These are phyloP conservation scores for Mucor sp. DNA, from an alignment of 371 early-diverging fungal species.

Conservation along the genomic window DNA sequence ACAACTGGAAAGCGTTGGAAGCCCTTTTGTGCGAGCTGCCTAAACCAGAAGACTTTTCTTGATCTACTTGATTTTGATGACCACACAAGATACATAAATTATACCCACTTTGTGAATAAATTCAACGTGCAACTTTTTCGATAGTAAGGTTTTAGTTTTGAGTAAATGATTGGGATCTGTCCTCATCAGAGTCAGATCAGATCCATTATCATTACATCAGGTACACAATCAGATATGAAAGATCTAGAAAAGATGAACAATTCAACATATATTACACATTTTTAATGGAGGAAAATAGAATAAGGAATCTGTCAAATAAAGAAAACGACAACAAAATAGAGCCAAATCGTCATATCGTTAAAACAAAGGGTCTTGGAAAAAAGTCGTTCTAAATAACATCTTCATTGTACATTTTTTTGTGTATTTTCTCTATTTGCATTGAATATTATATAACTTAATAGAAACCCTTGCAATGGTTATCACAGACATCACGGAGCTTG, in stretches of 20 bases:
- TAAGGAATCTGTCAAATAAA: neutral
- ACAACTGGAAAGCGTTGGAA: constrained; percentile 60
- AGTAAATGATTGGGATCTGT: neutral
- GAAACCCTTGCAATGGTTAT: constrained; percentile 88
- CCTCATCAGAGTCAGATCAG: neutral
- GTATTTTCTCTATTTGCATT: constrained; percentile 4
- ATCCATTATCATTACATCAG: neutral
- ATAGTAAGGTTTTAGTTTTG: neutral
- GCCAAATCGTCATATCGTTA: neutral
- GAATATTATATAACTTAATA: constrained; percentile 41
- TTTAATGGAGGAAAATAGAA: neutral
- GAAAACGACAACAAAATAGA: neutral
- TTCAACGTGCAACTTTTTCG: neutral
- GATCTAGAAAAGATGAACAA: neutral
- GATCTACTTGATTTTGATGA: neutral
- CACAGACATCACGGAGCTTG: constrained; percentile 83
- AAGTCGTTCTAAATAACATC: neutral
- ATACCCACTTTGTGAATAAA: constrained; percentile 2
- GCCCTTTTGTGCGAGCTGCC: constrained; percentile 37
- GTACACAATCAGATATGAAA: neutral
- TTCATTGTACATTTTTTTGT: neutral
- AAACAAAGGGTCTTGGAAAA: neutral
- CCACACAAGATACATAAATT: neutral
- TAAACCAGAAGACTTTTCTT: constrained; percentile 35
- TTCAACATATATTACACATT: constrained; percentile 1